Conservation (phyloP, 2,329 filamentous ascomycete species). For the Penicillium thymicola region DNA sequence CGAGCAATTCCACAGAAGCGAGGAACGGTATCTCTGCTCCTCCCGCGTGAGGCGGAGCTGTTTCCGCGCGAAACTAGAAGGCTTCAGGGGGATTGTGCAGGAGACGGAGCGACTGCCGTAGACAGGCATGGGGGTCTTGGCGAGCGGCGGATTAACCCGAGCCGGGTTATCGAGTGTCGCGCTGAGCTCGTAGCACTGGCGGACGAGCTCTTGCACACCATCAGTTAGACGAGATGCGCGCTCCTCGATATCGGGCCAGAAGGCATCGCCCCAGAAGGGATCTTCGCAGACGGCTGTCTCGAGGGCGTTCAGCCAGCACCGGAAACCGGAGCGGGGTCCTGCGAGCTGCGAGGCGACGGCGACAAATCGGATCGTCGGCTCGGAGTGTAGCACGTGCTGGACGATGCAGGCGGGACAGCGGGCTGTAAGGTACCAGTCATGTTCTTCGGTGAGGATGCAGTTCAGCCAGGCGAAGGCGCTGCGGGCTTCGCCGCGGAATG, state of each 20-base stretch:
- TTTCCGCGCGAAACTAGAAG: slow-evolving; percentile 32
- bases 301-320: slow-evolving; percentile 40
- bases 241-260: slow-evolving; percentile 43
- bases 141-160: slow-evolving; percentile 16
- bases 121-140: slow-evolving; percentile 16
- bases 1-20: slow-evolving; percentile 25
- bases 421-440: slow-evolving; percentile 56
- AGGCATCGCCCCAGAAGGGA: slow-evolving; percentile 42
- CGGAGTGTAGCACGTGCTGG: slow-evolving; percentile 43
- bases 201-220: slow-evolving; percentile 39
- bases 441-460: slow-evolving; percentile 56
- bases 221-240: slow-evolving; percentile 38
- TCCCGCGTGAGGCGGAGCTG: slow-evolving; percentile 34
- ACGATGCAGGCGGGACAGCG: slow-evolving; percentile 53
- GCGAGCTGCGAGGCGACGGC: slow-evolving; percentile 43
- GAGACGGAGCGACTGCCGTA: slow-evolving; percentile 21
- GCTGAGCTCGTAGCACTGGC: slow-evolving; percentile 40
- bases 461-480: slow-evolving; percentile 59
- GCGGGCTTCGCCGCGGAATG: slow-evolving; percentile 55
- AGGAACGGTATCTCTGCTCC: slow-evolving; percentile 32
- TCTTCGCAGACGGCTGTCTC: slow-evolving; percentile 42
- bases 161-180: slow-evolving; percentile 23
- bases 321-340: slow-evolving; percentile 35
- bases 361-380: slow-evolving; percentile 44
- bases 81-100: slow-evolving; percentile 27